A percentile compares a stretch with the other conserved stretches of the same genome.
Evolutionary conservation across 768 basidiomycete genomes (phyloP).

Genomic region (Tulasnella sp.): DNA sequence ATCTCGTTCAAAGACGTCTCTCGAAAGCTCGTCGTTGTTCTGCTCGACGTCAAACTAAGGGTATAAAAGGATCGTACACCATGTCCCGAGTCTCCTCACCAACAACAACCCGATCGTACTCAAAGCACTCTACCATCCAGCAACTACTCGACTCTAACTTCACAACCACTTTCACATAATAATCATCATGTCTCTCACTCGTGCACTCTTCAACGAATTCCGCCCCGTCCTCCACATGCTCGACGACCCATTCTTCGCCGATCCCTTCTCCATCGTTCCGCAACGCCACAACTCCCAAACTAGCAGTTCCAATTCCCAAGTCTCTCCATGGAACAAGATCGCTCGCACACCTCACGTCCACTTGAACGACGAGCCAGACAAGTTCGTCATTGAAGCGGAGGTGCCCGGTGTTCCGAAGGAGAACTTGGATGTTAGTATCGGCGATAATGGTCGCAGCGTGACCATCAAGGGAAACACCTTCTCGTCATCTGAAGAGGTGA

Average conservation of each 20-base stretch:
- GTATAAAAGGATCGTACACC: no score
- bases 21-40: no score
- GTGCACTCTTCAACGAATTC: constrained; percentile 29
- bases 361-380: constrained; percentile 16
- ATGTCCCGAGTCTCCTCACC: no score
- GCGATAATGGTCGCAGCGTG: constrained; percentile 33
- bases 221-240: constrained; percentile 35
- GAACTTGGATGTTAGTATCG: constrained; percentile 33
- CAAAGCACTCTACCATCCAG: no score
- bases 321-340: not conserved
- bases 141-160: no score
- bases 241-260: constrained; percentile 12
- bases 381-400: constrained; percentile 35
- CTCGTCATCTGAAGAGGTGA: not conserved
- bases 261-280: constrained; percentile 8
- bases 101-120: no score
- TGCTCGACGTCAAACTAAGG: no score
- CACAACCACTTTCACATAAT: no score
- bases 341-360: constrained; percentile 27
- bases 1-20: no score
- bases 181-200: not conserved
- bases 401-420: constrained; percentile 36
- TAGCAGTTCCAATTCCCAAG: not conserved
- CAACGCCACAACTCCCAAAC: not conserved
- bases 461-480: constrained; percentile 28